Percentiles rank a stretch among this genome's conserved stretches.
Evolutionary conservation across 116 monocot species (phyloP).

Genomic region (Papilionanthe hybrid): DNA sequence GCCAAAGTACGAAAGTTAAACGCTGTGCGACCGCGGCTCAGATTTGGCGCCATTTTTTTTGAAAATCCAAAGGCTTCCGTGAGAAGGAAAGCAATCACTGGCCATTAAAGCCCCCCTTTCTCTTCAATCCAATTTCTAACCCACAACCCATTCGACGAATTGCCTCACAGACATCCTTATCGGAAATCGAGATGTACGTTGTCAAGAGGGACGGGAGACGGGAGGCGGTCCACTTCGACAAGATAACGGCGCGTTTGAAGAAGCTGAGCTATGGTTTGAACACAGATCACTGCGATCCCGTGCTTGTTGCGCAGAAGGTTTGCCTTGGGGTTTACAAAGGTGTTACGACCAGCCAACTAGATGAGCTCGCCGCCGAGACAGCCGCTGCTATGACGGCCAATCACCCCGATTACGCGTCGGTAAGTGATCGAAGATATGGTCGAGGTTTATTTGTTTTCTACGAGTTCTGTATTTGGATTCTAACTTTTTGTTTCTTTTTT

Average conservation of each 20-base stretch:
- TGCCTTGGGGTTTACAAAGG: constrained; percentile 97
- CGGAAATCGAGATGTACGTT: constrained; percentile 57
- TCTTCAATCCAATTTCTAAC: not conserved
- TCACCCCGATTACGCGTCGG: constrained; percentile 89
- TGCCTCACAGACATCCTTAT: constrained; percentile 2
- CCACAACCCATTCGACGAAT: constrained; percentile 33
- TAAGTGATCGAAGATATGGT: constrained; percentile 4
- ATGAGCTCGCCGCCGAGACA: constrained; percentile 95
- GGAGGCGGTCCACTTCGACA: constrained; percentile 94
- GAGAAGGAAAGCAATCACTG: not conserved
- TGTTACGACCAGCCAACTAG: constrained; percentile 93
- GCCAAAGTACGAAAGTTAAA: not conserved
- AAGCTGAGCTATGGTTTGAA: constrained; percentile 94
- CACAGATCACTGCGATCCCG: constrained; percentile 93
- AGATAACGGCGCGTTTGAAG: constrained; percentile 96
- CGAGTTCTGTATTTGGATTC: not conserved
- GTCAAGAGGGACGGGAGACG: constrained; percentile 93
- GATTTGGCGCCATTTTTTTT: not conserved
- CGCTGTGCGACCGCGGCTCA: no score
- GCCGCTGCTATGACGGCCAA: constrained; percentile 93
- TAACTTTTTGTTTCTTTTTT: not conserved
- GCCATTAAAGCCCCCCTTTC: not conserved
- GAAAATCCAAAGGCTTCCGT: not conserved
- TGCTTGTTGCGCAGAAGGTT: constrained; percentile 93
- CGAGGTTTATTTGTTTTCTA: not conserved